Conservation (phyloP, 208 protist species). For the Trypanosomatidae sp. region DNA sequence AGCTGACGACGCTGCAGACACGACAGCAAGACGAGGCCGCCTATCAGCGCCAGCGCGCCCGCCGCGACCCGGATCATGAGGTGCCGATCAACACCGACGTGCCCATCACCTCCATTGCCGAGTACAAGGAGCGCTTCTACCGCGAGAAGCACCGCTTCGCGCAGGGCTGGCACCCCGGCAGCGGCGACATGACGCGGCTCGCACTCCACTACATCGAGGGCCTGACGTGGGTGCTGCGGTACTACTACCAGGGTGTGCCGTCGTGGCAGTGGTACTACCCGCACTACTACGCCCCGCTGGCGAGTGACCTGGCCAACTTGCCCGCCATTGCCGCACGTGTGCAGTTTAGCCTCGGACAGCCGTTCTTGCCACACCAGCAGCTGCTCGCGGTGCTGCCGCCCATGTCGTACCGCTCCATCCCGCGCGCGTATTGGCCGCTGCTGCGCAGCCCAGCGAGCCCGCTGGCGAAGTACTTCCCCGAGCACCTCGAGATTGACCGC, state of each 20-base stretch:
- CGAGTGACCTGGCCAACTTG: constrained; percentile 80
- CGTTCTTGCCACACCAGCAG: constrained; percentile 91
- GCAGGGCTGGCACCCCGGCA: constrained; percentile 50
- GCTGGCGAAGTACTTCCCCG: constrained; percentile 67
- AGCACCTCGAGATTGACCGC: constrained; percentile 80
- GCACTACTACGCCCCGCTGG: constrained; percentile 89
- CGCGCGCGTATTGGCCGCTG: constrained; percentile 81
- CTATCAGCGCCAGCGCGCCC: constrained; percentile 47
- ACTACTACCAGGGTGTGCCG: constrained; percentile 82
- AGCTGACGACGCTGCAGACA: constrained; percentile 55
- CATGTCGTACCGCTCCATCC: constrained; percentile 83
- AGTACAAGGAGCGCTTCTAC: constrained; percentile 85
- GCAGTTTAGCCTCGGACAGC: constrained; percentile 54
- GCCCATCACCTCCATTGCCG: constrained; percentile 31
- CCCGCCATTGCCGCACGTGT: constrained; percentile 30
- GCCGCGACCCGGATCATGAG: constrained; percentile 51
- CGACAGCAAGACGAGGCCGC: constrained; percentile 65
- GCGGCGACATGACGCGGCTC: constrained; percentile 50
- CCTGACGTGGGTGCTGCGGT: constrained; percentile 76
- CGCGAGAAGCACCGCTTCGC: constrained; percentile 70
- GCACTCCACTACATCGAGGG: constrained; percentile 79
- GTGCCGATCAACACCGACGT: constrained; percentile 11
- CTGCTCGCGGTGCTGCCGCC: constrained; percentile 97
- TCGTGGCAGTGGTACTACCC: constrained; percentile 91
- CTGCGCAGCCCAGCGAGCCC: constrained; percentile 46